Evolutionary conservation across 257 asterid species (phyloP), one percentile per base, ranked within the genome.

Genomic region (Thymus quinquecostatus): DNA sequence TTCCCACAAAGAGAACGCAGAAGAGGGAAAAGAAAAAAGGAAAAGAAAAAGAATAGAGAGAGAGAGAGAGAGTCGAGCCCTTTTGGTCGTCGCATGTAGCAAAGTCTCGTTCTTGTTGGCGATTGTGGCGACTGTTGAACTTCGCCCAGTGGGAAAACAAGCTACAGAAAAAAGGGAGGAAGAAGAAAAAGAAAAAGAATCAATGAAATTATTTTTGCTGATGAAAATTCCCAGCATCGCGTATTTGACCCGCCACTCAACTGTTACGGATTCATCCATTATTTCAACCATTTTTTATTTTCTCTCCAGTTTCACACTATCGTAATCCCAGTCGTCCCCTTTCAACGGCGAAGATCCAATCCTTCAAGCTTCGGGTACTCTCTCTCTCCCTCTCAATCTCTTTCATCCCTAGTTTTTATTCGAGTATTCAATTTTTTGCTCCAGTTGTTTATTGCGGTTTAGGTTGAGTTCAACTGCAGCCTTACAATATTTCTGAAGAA

Each of bases 161-260:
- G 57, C 51, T 69, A 78, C 3, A 21, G 21, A 21, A 21, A 21
- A 21, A 21, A 21, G 21, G 21, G 21, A 21, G 21, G 21, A 21
- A 21, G 21, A 38, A 38, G 41, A 38, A 38, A 38, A 38, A 38
- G 4, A 5, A 34, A 5, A 27, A 47, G 58, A 59, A 3, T 44
- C 61, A 58, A 79, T 55, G 48, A 64, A 67, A 43, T 13, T n/a
- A 70, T 2, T 11, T 41, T 40, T 41, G 47, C 30, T 41, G 68
- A 71, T 9, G 72, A 47, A 75, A 66, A 51, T 13, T 6, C 1
- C 41, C 28, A 61, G 33, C 73, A 7, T 71, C 66, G 34, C 78
- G 54, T 73, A 49, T 80, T 80, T 80, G 81, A 76, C 81, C 84
- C 70, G 76, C 45, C 54, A 27, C 41, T 67, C 68, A 47, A 72